Evolutionary conservation across 176 grass and related monocot genomes (phyloP).

Genomic region (Oryza brachyantha): DNA sequence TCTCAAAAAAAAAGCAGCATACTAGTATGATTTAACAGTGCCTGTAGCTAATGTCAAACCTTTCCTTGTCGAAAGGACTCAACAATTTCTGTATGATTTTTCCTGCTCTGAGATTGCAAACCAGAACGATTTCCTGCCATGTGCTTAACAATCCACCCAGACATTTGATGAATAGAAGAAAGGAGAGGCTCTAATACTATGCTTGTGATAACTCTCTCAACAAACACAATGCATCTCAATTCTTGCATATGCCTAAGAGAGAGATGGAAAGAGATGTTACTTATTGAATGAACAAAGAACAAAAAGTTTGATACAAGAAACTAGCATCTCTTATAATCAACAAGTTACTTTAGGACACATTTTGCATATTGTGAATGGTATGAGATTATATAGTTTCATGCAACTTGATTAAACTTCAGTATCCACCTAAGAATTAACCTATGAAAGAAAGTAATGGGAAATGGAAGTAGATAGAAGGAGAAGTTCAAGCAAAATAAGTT

Average conservation of each 20-base stretch:
- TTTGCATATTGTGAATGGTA: background rate
- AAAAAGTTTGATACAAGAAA: background rate
- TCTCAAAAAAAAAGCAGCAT: slow-evolving; percentile 13
- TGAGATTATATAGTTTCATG: too few relatives aligned
- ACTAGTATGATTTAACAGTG: background rate
- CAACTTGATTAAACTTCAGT: too few relatives aligned
- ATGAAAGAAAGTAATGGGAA: too few relatives aligned
- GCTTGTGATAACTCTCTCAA: slow-evolving; percentile 71
- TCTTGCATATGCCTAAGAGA: slow-evolving; percentile 48
- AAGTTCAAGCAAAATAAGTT: too few relatives aligned
- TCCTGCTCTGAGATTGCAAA: slow-evolving; percentile 45
- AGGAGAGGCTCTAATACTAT: slow-evolving; percentile 58
- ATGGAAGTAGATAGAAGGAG: too few relatives aligned
- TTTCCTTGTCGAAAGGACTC: slow-evolving; percentile 61
- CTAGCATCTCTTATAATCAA: background rate
- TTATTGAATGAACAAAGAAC: background rate
- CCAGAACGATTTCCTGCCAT: slow-evolving; percentile 46
- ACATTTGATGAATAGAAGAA: slow-evolving; percentile 43
- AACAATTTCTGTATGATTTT: slow-evolving; percentile 59
- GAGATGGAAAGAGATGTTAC: background rate
- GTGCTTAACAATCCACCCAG: slow-evolving; percentile 49
- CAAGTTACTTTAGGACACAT: background rate
- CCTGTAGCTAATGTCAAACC: slow-evolving; percentile 26
- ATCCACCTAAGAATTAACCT: too few relatives aligned
- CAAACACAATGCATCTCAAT: slow-evolving; percentile 87